Conservation (phyloP, 2,329 filamentous ascomycete species). For the Torrubiellomyces zombiae region DNA sequence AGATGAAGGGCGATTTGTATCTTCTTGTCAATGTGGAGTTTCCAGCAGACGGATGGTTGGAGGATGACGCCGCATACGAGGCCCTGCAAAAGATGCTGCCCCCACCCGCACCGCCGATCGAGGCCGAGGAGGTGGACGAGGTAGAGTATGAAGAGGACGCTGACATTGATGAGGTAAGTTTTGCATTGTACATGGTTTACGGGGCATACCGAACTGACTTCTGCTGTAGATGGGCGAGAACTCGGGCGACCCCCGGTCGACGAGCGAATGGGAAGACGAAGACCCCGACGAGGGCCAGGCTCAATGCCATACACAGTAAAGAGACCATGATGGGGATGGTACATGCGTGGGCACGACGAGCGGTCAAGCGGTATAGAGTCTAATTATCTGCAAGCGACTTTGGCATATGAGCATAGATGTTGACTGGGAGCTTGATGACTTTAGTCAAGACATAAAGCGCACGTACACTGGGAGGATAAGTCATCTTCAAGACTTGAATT, state of each 20-base stretch:
- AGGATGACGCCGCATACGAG: conserved; percentile 52
- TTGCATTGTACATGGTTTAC: background rate
- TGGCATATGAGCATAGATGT: conserved; percentile 1
- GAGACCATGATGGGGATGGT: too few relatives aligned
- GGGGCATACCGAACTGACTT: conserved; percentile 9
- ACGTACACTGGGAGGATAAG: too few relatives aligned
- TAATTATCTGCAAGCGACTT: background rate
- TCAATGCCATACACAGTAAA: conserved; percentile 60
- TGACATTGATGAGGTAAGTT: conserved; percentile 57
- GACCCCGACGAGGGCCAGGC: conserved; percentile 49
- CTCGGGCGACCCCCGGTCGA: conserved; percentile 50
- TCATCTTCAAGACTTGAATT: too few relatives aligned
- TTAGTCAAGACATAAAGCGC: background rate
- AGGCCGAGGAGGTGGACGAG: conserved; percentile 66
- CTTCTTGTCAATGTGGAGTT: conserved; percentile 75
- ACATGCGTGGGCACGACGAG: too few relatives aligned
- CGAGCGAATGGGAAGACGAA: conserved; percentile 53
- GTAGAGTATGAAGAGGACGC: conserved; percentile 74
- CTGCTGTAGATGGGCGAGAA: conserved; percentile 48
- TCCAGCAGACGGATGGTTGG: conserved; percentile 72
- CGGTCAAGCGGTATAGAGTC: too few relatives aligned
- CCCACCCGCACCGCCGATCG: conserved; percentile 39
- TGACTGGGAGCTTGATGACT: too few relatives aligned
- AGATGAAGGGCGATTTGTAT: conserved; percentile 73
- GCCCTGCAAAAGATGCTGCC: conserved; percentile 64